phyloP scores from a whole-genome alignment of 1,284 basidiomycete genomes.

The Moesziomyces aphidis region DNA sequence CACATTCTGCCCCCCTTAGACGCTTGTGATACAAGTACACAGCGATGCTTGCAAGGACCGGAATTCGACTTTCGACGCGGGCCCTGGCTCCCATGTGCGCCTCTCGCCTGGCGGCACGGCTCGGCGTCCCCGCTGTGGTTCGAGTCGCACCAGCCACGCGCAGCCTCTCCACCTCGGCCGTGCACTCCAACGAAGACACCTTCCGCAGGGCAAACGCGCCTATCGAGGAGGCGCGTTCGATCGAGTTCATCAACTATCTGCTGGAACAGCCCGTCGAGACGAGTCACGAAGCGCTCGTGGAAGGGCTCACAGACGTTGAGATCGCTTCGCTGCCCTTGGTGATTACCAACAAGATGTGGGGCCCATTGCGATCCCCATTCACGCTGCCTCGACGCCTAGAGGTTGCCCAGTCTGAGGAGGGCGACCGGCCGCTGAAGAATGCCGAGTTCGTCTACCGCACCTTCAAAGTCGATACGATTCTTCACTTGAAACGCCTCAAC shows the following conservation, averaged over 20 bases:
- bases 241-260: constrained; percentile 10
- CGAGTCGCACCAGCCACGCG: neutral
- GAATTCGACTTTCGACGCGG: neutral
- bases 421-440: neutral
- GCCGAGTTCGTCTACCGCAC: constrained; percentile 28
- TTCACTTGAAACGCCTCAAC: constrained; percentile 16
- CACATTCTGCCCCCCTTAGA: neutral
- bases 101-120: neutral
- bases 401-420: neutral
- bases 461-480: constrained; percentile 9
- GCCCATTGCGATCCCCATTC: neutral
- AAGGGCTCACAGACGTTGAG: constrained; percentile 5
- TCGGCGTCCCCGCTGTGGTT: neutral
- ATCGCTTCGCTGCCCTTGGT: constrained; percentile 10
- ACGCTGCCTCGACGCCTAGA: constrained; percentile 8
- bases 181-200: neutral
- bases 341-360: constrained; percentile 10
- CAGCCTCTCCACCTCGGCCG: neutral
- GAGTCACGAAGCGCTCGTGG: constrained; percentile 3
- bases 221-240: neutral
- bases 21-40: neutral
- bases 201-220: too few relatives aligned
- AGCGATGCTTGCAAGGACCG: neutral
- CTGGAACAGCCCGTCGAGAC: constrained; percentile 2
- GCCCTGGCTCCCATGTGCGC: neutral